phyloP scores from a whole-genome alignment of 371 early-diverging fungal species.

The Furculomyces boomerangus region DNA sequence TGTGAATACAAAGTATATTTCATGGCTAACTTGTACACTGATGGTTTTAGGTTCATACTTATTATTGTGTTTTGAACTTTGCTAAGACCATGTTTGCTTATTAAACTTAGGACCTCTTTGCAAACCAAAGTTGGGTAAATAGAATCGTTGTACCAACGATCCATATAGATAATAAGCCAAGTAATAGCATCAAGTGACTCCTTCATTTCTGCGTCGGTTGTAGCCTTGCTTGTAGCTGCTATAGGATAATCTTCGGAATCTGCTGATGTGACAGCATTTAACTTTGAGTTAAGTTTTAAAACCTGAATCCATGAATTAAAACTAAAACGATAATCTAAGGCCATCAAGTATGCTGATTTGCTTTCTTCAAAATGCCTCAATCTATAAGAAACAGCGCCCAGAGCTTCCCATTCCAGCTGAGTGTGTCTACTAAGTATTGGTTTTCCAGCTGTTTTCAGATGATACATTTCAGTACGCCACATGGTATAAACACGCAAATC shows the following conservation, averaged over 20 bases:
- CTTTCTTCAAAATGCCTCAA: constrained; percentile 79
- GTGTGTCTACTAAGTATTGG: constrained; percentile 71
- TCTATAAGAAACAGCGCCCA: constrained; percentile 77
- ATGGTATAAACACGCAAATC: constrained; percentile 86
- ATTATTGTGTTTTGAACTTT: constrained; percentile 79
- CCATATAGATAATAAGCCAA: constrained; percentile 58
- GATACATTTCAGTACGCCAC: constrained; percentile 50
- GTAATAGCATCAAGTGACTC: constrained; percentile 60
- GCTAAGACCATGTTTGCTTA: constrained; percentile 65
- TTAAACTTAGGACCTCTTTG: constrained; percentile 55
- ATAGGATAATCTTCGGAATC: not conserved
- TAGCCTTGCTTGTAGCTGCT: not conserved
- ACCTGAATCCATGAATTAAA: constrained; percentile 69
- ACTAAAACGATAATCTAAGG: constrained; percentile 77
- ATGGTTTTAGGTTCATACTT: constrained; percentile 65
- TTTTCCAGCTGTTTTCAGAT: constrained; percentile 34
- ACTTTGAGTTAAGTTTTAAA: constrained; percentile 57
- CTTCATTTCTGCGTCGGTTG: constrained; percentile 43
- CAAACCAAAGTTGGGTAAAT: constrained; percentile 84
- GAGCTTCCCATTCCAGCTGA: constrained; percentile 88
- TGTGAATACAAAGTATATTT: constrained; percentile 64
- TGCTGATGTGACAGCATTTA: not conserved
- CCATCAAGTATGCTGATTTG: constrained; percentile 69
- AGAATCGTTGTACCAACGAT: constrained; percentile 68
- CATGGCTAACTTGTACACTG: constrained; percentile 56